Evolutionary conservation across 352 stramenopile genomes (phyloP).

Genomic region (Pythium brachiatum): DNA sequence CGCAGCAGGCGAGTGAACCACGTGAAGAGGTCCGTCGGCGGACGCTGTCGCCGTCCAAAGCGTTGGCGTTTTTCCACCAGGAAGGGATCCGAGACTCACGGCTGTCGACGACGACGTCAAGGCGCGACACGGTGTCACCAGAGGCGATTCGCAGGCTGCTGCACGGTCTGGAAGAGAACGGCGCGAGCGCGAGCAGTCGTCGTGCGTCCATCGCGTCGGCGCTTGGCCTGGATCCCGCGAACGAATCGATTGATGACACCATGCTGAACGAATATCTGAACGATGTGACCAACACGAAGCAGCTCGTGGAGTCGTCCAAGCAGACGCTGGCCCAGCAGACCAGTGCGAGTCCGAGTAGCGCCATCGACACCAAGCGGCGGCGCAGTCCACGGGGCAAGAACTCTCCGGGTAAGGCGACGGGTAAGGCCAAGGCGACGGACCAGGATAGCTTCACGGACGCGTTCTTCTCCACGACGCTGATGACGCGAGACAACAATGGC

Average conservation of each 20-base stretch:
- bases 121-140: slow-evolving; percentile 34
- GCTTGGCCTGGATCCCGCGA: background rate
- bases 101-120: slow-evolving; percentile 9
- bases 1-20: background rate
- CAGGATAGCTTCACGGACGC: slow-evolving; percentile 52
- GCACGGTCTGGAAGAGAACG: background rate
- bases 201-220: slow-evolving; percentile 11
- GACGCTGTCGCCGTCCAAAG: slow-evolving; percentile 53
- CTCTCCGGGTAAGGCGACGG: background rate
- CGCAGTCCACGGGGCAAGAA: background rate
- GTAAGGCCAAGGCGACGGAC: slow-evolving; percentile 8
- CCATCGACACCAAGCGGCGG: slow-evolving; percentile 6
- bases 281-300: slow-evolving; percentile 21
- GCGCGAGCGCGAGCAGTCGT: slow-evolving; percentile 6
- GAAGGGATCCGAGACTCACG: slow-evolving; percentile 18
- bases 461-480: slow-evolving; percentile 48
- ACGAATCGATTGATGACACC: slow-evolving; percentile 10
- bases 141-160: slow-evolving; percentile 30
- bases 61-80: slow-evolving; percentile 28
- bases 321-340: slow-evolving; percentile 27
- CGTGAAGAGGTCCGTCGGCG: slow-evolving; percentile 13
- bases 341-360: too few species aligned
- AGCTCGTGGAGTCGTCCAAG: slow-evolving; percentile 29
- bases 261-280: slow-evolving; percentile 8
- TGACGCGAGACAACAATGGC: slow-evolving; percentile 31